Evolutionary conservation across 106 monocot species (phyloP), one percentile per base, ranked within the genome.

Genomic region (Apostasia ramifera): DNA sequence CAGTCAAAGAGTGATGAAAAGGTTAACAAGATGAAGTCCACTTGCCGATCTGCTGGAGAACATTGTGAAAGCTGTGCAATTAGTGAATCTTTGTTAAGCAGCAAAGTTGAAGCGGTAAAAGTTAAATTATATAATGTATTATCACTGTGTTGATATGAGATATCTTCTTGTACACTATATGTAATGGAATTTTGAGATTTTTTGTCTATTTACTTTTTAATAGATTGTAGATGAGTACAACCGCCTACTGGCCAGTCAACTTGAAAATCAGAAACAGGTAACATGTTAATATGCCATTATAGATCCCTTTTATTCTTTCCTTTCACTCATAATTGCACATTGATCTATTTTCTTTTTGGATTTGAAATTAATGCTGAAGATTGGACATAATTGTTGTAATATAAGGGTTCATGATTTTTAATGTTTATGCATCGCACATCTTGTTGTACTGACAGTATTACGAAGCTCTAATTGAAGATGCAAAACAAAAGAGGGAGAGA

Each of bases 191-290:
- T 53, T 68, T 12, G 54, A 4, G 8, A 67, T 40, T 67, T 43
- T 39, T 67, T 40, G 52, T 52, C 9, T 15, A 9, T 6, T 0
- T 49, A 50, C 3, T 51, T 66, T 47, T 41, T 59, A 49, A 80
- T 66, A 95, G 95, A 82, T 92, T 65, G 70, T 82, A 58, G 90
- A 90, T 62, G 90, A 98, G 57, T 93, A 98, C 72, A 93, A 87
- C 59, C 77, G 54, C 44, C 78, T 93, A 60, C 83, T 98, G 73
- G 79, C 74, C 73, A 90, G 79, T 76, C 81, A 93, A 66, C 83
- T 93, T 63, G 98, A 98, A 70, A 83, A 67, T 67, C 90, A 93
- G 73, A 83, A 81, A 80, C 67, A 81, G 89, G 92, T 97, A 77
- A 15, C 26, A 26, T 26, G 0, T 26, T 26, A 44, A 9, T 59